Percentiles rank a stretch among this genome's conserved stretches.
phyloP scores from a whole-genome alignment of 306 rosid genomes.

The Aeschynomene evenia region DNA sequence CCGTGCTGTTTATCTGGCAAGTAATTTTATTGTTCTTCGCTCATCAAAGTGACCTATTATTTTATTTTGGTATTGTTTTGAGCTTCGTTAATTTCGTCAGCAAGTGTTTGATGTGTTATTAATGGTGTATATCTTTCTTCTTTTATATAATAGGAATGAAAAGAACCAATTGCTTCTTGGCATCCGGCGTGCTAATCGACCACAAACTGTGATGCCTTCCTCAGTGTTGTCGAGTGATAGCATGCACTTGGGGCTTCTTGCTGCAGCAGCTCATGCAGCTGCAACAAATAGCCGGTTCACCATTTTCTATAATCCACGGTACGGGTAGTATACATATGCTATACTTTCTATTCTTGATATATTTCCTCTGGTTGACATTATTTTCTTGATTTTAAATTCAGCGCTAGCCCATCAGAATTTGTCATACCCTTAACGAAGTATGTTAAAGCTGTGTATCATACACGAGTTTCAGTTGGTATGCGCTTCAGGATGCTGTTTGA shows the following conservation, averaged over 20 bases:
- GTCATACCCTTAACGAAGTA: constrained; percentile 89
- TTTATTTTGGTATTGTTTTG: background rate
- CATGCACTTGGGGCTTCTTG: constrained; percentile 99
- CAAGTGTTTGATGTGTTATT: background rate
- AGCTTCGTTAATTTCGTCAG: background rate
- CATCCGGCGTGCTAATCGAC: constrained; percentile 85
- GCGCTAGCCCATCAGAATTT: constrained; percentile 96
- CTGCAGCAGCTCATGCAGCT: constrained; percentile 99
- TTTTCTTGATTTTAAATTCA: constrained; percentile 33
- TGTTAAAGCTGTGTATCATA: constrained; percentile 91
- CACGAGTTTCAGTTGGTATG: constrained; percentile 97
- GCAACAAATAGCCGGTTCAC: constrained; percentile 95
- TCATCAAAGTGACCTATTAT: background rate
- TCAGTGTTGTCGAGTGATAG: constrained; percentile 97
- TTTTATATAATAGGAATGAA: constrained; percentile 66
- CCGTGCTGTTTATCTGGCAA: constrained; percentile 95
- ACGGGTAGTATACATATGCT: background rate
- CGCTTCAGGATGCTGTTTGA: constrained; percentile 98
- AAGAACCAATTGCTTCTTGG: constrained; percentile 93
- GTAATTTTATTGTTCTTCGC: constrained; percentile 25
- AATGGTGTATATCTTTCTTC: constrained; percentile 12
- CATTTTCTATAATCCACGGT: constrained; percentile 97
- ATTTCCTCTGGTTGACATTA: constrained; percentile 13
- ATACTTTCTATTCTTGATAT: background rate
- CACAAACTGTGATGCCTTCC: constrained; percentile 97